Percentiles rank a stretch among this genome's conserved stretches.
These are phyloP conservation scores for Hyphopichia fennica DNA, from an alignment of 1,139 yeast genomes.

Conservation along the genomic window DNA sequence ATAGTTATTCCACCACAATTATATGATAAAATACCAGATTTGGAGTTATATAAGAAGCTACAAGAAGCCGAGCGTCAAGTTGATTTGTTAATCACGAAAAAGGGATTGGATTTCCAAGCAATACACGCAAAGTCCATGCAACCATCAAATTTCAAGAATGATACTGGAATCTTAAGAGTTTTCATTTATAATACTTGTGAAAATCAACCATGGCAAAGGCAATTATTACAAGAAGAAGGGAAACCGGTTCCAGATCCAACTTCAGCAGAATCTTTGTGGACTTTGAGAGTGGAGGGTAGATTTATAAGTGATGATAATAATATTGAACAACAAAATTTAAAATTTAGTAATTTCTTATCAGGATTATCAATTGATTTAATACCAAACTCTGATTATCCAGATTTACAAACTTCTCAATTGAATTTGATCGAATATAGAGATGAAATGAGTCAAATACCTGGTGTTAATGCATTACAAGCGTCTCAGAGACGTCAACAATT, in stretches of 20 bases:
- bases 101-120: conserved; percentile 84
- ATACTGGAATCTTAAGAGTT: conserved; percentile 64
- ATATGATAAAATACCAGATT: conserved; percentile 68
- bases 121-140: conserved; percentile 50
- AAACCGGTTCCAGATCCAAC: conserved; percentile 19
- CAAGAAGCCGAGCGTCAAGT: conserved; percentile 76
- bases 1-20: conserved; percentile 62
- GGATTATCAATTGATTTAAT: conserved; percentile 80
- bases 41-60: conserved; percentile 65
- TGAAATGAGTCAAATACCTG: conserved; percentile 11
- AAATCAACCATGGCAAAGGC: conserved; percentile 90
- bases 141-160: conserved; percentile 43
- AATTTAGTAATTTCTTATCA: conserved; percentile 79
- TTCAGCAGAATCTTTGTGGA: conserved; percentile 64
- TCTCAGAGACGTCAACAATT: conserved; percentile 48
- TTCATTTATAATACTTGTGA: conserved; percentile 80
- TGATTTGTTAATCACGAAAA: conserved; percentile 80
- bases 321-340: conserved; percentile 8
- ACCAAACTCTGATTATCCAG: conserved; percentile 43
- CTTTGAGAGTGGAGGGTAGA: conserved; percentile 84
- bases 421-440: conserved; percentile 48
- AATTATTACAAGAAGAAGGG: conserved; percentile 28
- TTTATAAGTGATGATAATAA: conserved; percentile 45
- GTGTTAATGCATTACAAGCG: conserved; percentile 3
- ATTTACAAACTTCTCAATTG: conserved; percentile 28